A percentile compares a stretch with the other conserved stretches of the same genome.
Evolutionary conservation across 1,139 yeast species (phyloP).

Genomic region (Insectozyma bohioensis): DNA sequence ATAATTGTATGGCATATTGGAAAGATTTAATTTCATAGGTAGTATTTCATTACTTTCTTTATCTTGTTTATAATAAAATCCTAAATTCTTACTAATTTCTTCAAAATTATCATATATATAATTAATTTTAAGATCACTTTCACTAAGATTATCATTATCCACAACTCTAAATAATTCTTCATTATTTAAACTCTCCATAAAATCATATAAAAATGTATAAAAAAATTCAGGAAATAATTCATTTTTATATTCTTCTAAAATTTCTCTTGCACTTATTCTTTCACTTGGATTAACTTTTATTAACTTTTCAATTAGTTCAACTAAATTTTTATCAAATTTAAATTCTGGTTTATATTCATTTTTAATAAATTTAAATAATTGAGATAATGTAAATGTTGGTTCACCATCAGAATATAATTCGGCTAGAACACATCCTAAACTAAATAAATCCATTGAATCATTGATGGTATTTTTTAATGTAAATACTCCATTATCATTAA

Average conservation of each 20-base stretch:
- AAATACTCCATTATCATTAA: constrained; percentile 30
- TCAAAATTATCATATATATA: constrained; percentile 58
- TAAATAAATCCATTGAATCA: constrained; percentile 81
- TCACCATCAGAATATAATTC: constrained; percentile 86
- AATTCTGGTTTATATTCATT: constrained; percentile 66
- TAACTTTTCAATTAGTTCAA: constrained; percentile 60
- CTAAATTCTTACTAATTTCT: constrained; percentile 48
- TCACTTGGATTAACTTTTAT: constrained; percentile 59
- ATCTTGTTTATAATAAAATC: constrained; percentile 31
- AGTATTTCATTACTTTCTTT: constrained; percentile 11
- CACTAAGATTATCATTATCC: constrained; percentile 20
- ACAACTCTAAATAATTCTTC: constrained; percentile 17
- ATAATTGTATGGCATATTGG: constrained; percentile 46
- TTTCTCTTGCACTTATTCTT: constrained; percentile 55
- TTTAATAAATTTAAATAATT: constrained; percentile 76
- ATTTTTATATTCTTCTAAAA: constrained; percentile 51
- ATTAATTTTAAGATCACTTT: constrained; percentile 61
- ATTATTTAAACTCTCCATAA: constrained; percentile 46
- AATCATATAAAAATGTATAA: constrained; percentile 67
- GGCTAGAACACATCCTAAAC: constrained; percentile 89
- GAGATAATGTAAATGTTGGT: constrained; percentile 83
- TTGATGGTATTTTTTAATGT: constrained; percentile 40
- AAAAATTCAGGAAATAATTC: constrained; percentile 69
- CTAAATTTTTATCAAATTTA: constrained; percentile 13
- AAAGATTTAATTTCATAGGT: constrained; percentile 52